Base-by-base conservation (phyloP, 306 rosid genomes). In the Delonix regia region DNA sequence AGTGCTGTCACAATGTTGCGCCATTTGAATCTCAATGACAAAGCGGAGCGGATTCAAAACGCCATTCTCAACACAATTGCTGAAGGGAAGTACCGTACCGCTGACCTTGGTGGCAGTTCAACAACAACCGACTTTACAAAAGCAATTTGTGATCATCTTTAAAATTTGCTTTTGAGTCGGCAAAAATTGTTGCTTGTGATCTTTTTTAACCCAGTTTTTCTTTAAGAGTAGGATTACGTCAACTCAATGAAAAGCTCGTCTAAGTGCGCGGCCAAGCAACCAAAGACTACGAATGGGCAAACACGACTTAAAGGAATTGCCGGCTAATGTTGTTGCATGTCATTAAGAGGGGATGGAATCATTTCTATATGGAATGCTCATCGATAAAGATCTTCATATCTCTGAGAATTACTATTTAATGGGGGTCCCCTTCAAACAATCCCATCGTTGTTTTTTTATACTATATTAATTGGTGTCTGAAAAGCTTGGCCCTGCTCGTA, bases 71-170 rank as follows among this genome's bases (percentile, higher is more conserved):
- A 56, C 64, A 96, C 99, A 66, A 93, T 96, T 82, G 87, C 98
- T 0, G 98, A 96, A 82, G 99, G 98, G 45, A 96, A 91, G 78
- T 87, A 87, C 81, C 93, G 99, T 79, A 96, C 99, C 5, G 99
- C 96, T 69, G 99, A 96, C 84, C 97, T 96, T 7, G 99, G 99
- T 21, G 99, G 99, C 56, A 80, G 74, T 62, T 88, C 99, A 66
- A 85, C 92, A 9, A 93, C 99, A 66, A 48, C 88, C 14, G 98
- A 93, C 21, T 96, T 96, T 75, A 93, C 99, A 1, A 71, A 79
- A 7, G 98, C 99, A 64, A 96, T 96, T 68, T 81, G 86, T 39
- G 96, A 87, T 80, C 96, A 93, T 86, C 96, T 96, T 77, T 93
- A 86, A 91, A 60, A 78, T 83, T 79, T 81, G 77, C 56, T 67